phyloP scores from a whole-genome alignment of 2,329 filamentous ascomycete genomes.

The Colletotrichum phormii region DNA sequence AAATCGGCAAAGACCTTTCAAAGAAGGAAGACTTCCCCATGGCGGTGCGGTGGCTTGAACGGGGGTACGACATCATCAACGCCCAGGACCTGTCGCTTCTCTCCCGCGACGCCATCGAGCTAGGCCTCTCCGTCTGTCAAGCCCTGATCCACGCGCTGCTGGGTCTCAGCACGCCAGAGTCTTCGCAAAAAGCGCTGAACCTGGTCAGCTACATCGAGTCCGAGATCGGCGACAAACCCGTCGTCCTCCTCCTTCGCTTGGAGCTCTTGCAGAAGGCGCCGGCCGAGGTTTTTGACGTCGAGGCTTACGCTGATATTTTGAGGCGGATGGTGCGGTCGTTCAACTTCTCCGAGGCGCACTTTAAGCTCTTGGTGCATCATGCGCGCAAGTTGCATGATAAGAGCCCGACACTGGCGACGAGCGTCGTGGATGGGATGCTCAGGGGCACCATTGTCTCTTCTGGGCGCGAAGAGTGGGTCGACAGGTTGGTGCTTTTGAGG shows the following conservation, averaged over 20 bases:
- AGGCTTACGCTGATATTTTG: constrained; percentile 65
- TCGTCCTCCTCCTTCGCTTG: constrained; percentile 75
- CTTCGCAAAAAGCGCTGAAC: constrained; percentile 63
- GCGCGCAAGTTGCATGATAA: constrained; percentile 72
- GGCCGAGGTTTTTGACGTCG: constrained; percentile 59
- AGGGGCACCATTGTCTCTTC: constrained; percentile 63
- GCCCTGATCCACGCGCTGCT: constrained; percentile 68
- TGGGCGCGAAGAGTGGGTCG: constrained; percentile 69
- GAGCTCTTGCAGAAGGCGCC: constrained; percentile 69
- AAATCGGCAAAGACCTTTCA: constrained; percentile 74
- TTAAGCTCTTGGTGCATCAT: constrained; percentile 75
- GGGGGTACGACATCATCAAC: constrained; percentile 71
- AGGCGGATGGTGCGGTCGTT: constrained; percentile 70
- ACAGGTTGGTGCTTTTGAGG: constrained; percentile 75
- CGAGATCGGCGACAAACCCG: constrained; percentile 72
- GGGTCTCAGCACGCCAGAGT: constrained; percentile 55
- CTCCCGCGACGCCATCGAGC: constrained; percentile 70
- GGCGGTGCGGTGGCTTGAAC: constrained; percentile 79
- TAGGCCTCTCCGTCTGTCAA: constrained; percentile 76
- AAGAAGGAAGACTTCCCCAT: constrained; percentile 61
- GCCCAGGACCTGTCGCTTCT: constrained; percentile 65
- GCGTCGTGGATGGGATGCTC: constrained; percentile 74
- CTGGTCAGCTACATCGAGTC: constrained; percentile 72
- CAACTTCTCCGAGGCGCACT: constrained; percentile 70
- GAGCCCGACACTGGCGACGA: constrained; percentile 59